Evolutionary conservation across 352 stramenopile genomes (phyloP).

Genomic region (Phytophthora syringae): DNA sequence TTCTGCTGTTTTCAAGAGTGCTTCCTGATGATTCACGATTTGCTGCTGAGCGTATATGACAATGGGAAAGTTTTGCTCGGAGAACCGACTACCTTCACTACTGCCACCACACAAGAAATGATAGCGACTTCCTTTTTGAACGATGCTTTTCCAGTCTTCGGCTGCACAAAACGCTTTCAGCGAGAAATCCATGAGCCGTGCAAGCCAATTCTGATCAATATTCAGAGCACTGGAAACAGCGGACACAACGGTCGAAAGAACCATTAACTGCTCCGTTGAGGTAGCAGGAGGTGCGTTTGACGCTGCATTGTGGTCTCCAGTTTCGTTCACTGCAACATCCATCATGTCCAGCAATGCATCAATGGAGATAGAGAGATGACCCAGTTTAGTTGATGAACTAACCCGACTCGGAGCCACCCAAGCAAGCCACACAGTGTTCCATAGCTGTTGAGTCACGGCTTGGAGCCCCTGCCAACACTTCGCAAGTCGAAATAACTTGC

Average conservation of each 20-base stretch:
- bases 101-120: slow-evolving; percentile 44
- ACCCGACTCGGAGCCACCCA: slow-evolving; percentile 61
- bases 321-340: slow-evolving; percentile 29
- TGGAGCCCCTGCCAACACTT: slow-evolving; percentile 69
- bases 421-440: slow-evolving; percentile 57
- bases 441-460: slow-evolving; percentile 56
- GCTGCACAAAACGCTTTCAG: slow-evolving; percentile 40
- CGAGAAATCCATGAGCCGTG: slow-evolving; percentile 47
- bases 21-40: slow-evolving; percentile 47
- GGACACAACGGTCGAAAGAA: slow-evolving; percentile 45
- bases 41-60: slow-evolving; percentile 73
- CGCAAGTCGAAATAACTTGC: slow-evolving; percentile 48
- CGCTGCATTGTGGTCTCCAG: slow-evolving; percentile 5
- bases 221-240: slow-evolving; percentile 41
- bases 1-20: slow-evolving; percentile 36
- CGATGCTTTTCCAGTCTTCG: slow-evolving; percentile 63
- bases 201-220: slow-evolving; percentile 60
- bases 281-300: background rate
- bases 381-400: slow-evolving; percentile 7
- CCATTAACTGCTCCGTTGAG: slow-evolving; percentile 18
- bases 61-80: slow-evolving; percentile 59
- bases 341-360: slow-evolving; percentile 69
- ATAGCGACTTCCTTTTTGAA: slow-evolving; percentile 62
- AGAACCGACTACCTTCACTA: slow-evolving; percentile 52
- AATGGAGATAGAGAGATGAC: slow-evolving; percentile 38